These are phyloP conservation scores for Talaromyces amestolkiae DNA, from an alignment of 2,329 filamentous ascomycete genomes.

Conservation along the genomic window DNA sequence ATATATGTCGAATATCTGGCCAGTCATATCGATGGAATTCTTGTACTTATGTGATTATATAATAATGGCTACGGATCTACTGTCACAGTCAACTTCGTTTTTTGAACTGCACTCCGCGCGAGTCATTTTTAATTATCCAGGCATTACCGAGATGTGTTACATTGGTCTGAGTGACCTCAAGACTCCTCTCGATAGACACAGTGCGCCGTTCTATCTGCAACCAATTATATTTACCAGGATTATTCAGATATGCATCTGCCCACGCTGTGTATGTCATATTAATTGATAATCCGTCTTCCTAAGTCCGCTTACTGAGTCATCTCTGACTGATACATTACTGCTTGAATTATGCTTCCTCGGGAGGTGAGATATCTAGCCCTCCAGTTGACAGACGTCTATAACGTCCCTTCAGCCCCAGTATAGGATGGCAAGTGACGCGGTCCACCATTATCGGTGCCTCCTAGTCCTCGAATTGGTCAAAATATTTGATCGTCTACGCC, in stretches of 20 bases:
- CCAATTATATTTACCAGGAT: not conserved
- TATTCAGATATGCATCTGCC: not conserved
- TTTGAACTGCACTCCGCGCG: no score
- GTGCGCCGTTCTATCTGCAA: not conserved
- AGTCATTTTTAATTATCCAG: not conserved
- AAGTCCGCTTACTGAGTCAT: not conserved
- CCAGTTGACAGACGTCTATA: not conserved
- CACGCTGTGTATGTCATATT: not conserved
- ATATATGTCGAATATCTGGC: conserved; percentile 2
- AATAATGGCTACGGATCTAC: not conserved
- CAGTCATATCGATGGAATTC: not conserved
- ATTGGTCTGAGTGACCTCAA: not conserved
- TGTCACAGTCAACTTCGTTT: not conserved
- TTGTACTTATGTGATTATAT: conserved; percentile 10
- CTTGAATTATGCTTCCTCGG: not conserved
- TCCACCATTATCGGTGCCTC: no score
- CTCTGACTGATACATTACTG: not conserved
- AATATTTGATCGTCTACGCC: not conserved
- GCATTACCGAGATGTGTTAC: not conserved
- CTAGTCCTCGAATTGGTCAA: no score
- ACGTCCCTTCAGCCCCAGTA: not conserved
- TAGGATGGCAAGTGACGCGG: no score
- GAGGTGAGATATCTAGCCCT: not conserved
- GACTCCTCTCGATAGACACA: not conserved
- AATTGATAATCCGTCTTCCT: not conserved